Base-by-base conservation (phyloP, 2,329 filamentous ascomycete genomes). In the Periconia macrospinosa region DNA sequence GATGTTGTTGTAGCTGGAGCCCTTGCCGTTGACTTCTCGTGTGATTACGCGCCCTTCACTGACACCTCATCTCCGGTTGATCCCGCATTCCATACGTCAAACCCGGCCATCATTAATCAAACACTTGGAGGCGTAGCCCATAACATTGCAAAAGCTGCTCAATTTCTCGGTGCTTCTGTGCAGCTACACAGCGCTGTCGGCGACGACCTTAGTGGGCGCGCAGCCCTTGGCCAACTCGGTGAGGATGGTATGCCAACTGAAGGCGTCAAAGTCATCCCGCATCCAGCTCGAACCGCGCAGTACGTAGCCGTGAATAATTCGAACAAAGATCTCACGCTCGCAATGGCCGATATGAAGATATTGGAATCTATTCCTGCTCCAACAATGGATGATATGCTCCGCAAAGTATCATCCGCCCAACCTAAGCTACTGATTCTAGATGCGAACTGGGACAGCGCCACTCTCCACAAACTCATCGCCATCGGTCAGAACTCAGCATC, bases 261-360 rank as follows among this genome's bases (percentile, higher is more conserved):
- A 11, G 86, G 84, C 41, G 84, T 97, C 47, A 81, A 68, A 41
- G 69, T 65, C 1, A 59, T 78, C 0, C 59, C 63, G 6, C 57
- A 59, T 19, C 79, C 79, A 2, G 81, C 80, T 30, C 83, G 89
- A 52, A 97, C 93, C 1, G 91, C 92, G 0, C 92, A 97, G 71
- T 97, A 97, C 70, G 84, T 97, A 2, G 89, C 93, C 15, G 80
- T 97, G 59, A 99, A 97, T 70, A 90, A 95, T 67, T 79, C 80
- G 0, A 85, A 88, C 55, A 95, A 92, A 72, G 89, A 92, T 58
- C 83, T 99, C 2, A 82, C 92, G n/a, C 75, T 97, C 58, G 93
- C 92, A 44, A 96, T 97, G 91, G 92, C 93, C 5, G 94, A 97
- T 69, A 97, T 97, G 92, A 84, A 81, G 51, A 93, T 96, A 63